Conservation (phyloP, 2,329 filamentous ascomycete species). For the Penicillium sp. region DNA sequence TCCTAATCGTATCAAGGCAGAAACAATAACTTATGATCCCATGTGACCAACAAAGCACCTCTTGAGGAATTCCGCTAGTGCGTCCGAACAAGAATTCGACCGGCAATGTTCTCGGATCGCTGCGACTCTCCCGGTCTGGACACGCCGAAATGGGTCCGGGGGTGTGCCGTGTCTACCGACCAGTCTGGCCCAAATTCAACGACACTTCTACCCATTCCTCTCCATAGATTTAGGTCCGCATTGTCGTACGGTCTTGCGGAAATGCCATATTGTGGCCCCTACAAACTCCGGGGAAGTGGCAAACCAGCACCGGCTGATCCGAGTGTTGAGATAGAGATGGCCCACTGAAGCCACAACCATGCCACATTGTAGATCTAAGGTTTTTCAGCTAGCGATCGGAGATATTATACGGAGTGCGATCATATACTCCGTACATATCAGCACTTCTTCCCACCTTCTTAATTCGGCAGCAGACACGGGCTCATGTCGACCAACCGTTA, state of each 20-base stretch:
- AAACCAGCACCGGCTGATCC: conserved; percentile 12
- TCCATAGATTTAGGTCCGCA: conserved; percentile 1
- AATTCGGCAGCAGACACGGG: conserved; percentile 2
- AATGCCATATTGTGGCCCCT: conserved; percentile 14
- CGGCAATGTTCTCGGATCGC: not conserved
- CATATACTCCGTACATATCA: not conserved
- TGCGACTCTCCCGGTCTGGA: conserved; percentile 4
- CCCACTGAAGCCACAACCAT: conserved; percentile 8
- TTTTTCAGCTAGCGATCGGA: not conserved
- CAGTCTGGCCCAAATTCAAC: conserved; percentile 16
- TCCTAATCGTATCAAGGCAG: not conserved
- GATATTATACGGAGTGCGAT: not conserved
- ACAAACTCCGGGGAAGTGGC: conserved; percentile 24
- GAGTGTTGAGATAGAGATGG: conserved; percentile 1
- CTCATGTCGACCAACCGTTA: not conserved
- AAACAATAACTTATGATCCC: not conserved
- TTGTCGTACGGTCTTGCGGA: not conserved
- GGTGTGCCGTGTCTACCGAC: conserved; percentile 18
- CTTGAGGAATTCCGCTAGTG: conserved; percentile 2
- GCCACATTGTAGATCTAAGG: conserved; percentile 7
- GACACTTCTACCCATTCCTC: not conserved
- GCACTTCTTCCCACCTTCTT: conserved; percentile 6
- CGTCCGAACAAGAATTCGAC: not conserved
- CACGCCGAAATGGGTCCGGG: conserved; percentile 17
- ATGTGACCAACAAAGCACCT: conserved; percentile 1